Percentiles rank a stretch among this genome's conserved stretches.
phyloP scores from a whole-genome alignment of 805 yeast species.

The Saturnispora serradocipensis region DNA sequence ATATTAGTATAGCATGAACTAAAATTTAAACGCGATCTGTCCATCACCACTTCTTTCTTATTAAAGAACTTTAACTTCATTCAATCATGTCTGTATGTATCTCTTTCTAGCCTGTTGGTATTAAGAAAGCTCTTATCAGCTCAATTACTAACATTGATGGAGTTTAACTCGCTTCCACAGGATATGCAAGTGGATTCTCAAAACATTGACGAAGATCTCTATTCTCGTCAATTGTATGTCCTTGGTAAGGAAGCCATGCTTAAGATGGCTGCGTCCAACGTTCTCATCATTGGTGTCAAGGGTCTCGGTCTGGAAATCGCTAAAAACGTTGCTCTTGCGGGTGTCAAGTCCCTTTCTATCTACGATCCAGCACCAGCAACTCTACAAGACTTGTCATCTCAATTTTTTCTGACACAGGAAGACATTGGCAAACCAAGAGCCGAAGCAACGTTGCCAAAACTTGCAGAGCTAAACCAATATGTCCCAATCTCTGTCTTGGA shows the following conservation, averaged over 20 bases:
- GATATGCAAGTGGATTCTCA: conserved; percentile 35
- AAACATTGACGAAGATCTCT: conserved; percentile 84
- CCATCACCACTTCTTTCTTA: not conserved
- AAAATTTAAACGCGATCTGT: not conserved
- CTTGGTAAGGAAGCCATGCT: conserved; percentile 98
- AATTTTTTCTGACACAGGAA: conserved; percentile 62
- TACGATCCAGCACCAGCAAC: conserved; percentile 70
- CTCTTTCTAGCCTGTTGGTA: not conserved
- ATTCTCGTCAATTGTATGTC: conserved; percentile 94
- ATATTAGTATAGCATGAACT: not conserved
- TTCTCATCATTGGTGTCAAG: conserved; percentile 79
- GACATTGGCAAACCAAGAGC: conserved; percentile 82
- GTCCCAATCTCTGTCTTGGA: conserved; percentile 71
- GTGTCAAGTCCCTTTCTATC: conserved; percentile 82
- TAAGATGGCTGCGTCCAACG: conserved; percentile 89
- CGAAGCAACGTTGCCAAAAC: conserved; percentile 49
- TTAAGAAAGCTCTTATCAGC: not conserved
- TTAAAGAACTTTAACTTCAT: not conserved
- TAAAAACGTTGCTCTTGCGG: conserved; percentile 92
- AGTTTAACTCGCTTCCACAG: conserved; percentile 7
- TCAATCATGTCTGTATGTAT: not conserved
- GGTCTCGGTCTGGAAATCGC: conserved; percentile 97
- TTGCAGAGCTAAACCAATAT: conserved; percentile 80
- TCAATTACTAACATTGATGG: not conserved
- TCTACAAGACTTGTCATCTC: conserved; percentile 74